These are phyloP conservation scores for Pseudoscleropodium purum DNA, from an alignment of 225 moss, liverwort and hornwort species.

Conservation along the genomic window DNA sequence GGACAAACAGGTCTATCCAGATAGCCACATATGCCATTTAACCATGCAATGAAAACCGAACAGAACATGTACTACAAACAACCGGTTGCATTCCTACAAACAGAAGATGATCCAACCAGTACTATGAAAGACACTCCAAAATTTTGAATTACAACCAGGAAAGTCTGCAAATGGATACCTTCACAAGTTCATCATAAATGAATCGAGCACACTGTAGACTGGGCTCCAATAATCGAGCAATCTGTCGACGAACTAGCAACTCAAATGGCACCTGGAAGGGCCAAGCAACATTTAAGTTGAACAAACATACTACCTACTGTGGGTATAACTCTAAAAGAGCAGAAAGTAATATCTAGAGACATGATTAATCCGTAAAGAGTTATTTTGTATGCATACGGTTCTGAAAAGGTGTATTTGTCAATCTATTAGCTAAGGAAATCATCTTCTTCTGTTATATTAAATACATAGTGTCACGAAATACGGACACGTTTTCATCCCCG, in stretches of 20 bases:
- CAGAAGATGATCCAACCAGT: background rate
- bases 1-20: background rate
- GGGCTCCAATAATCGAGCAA: conserved; percentile 93
- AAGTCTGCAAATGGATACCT: conserved; percentile 31
- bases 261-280: conserved; percentile 86
- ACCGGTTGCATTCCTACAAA: background rate
- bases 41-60: background rate
- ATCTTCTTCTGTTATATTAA: background rate
- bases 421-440: background rate
- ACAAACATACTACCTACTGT: background rate
- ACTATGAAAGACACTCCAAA: background rate
- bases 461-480: background rate
- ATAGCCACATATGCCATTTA: background rate
- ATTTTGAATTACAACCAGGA: background rate
- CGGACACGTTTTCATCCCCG: background rate
- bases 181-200: conserved; percentile 99
- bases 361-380: background rate
- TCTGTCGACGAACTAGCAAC: conserved; percentile 89
- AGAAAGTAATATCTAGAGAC: background rate
- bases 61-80: background rate
- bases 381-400: background rate
- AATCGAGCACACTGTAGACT: conserved; percentile 98
- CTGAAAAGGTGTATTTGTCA: background rate
- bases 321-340: background rate
- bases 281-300: background rate